A percentile compares a stretch with the other conserved stretches of the same genome.
phyloP scores from a whole-genome alignment of 768 basidiomycete species.

The Amanita pseudoporphyria region DNA sequence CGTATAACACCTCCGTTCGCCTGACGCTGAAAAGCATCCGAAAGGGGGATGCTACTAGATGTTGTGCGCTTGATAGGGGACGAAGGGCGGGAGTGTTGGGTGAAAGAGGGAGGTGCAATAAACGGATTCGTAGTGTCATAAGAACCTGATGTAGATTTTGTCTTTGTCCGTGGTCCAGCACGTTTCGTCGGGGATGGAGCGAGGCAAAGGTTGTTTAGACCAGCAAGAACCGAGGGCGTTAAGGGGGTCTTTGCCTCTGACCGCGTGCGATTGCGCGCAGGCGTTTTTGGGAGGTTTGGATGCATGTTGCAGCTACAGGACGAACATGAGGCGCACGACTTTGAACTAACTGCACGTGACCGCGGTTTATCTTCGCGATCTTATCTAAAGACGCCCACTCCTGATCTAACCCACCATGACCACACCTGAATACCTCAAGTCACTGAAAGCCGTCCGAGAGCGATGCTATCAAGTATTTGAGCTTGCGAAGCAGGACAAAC shows the following conservation, averaged over 20 bases:
- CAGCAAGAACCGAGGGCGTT: slow-evolving; percentile 35
- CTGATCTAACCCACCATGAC: not conserved
- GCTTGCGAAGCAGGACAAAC: slow-evolving; percentile 62
- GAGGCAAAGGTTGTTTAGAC: slow-evolving; percentile 32
- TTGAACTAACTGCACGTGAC: slow-evolving; percentile 5
- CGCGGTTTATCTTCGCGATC: not conserved
- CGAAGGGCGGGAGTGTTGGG: slow-evolving; percentile 33
- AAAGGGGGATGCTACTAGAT: slow-evolving; percentile 34
- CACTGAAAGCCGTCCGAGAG: slow-evolving; percentile 84
- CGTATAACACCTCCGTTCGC: slow-evolving; percentile 61
- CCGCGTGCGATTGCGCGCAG: slow-evolving; percentile 34
- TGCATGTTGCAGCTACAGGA: not conserved
- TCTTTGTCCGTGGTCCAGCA: slow-evolving; percentile 16
- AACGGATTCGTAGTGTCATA: slow-evolving; percentile 59
- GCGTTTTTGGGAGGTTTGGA: slow-evolving; percentile 31
- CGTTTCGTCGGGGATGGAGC: slow-evolving; percentile 22
- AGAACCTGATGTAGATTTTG: slow-evolving; percentile 21
- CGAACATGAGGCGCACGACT: not conserved
- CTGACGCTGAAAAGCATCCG: slow-evolving; percentile 50
- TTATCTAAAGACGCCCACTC: too few species aligned
- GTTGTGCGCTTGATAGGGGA: slow-evolving; percentile 61
- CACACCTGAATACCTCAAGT: slow-evolving; percentile 65
- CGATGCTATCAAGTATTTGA: slow-evolving; percentile 71
- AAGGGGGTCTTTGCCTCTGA: slow-evolving; percentile 43
- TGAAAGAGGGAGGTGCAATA: slow-evolving; percentile 26